Evolutionary conservation across 306 rosid species (phyloP).

Genomic region (Arachis hypogaea): DNA sequence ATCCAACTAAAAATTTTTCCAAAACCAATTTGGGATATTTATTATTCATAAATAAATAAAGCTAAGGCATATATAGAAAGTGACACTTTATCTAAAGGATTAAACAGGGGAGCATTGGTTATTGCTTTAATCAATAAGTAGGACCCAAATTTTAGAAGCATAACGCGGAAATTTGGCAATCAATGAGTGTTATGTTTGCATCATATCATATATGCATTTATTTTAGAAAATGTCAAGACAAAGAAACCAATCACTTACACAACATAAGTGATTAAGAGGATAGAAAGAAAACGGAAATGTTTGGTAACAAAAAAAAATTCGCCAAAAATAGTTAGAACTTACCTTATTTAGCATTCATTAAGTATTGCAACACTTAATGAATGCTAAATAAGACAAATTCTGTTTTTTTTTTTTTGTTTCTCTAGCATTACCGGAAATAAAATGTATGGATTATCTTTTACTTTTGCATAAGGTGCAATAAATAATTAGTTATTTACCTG

Average conservation of each 20-base stretch:
- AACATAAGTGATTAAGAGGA: neutral
- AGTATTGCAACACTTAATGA: too few species aligned
- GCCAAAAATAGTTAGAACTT: too few species aligned
- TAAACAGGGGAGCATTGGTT: conserved; percentile 4
- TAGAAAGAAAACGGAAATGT: neutral
- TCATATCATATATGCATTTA: neutral
- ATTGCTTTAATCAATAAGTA: conserved; percentile 40
- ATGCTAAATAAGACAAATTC: too few species aligned
- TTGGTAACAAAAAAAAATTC: too few species aligned
- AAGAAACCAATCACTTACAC: neutral
- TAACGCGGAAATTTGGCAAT: conserved; percentile 44
- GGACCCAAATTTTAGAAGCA: conserved; percentile 37
- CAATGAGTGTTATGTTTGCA: conserved; percentile 18
- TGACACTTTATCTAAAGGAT: conserved; percentile 38
- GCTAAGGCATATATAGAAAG: conserved; percentile 26
- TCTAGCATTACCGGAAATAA: too few species aligned
- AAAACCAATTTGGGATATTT: neutral
- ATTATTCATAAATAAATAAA: neutral
- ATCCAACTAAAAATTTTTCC: too few species aligned
- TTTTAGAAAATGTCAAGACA: neutral
- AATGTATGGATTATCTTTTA: neutral
- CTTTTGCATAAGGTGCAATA: neutral
- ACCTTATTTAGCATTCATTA: too few species aligned
- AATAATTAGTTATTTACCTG: conserved; percentile 57
- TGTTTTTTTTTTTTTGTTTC: too few species aligned